A percentile compares a stretch with the other conserved stretches of the same genome.
Conservation (phyloP, 805 yeast species). For the Yamadazyma takamatsuzukensis region DNA sequence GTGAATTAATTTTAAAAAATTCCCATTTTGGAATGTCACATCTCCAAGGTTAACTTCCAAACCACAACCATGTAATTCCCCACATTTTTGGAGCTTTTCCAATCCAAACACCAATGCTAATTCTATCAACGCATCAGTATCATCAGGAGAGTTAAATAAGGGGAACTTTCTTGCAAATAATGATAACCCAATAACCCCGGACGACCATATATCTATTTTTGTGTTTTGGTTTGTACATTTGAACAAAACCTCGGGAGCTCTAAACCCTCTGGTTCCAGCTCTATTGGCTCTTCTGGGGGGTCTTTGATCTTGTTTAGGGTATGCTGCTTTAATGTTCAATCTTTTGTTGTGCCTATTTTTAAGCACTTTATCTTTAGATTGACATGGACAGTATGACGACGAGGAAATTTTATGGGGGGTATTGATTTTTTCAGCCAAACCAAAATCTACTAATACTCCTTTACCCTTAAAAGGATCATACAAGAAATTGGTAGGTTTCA, state of each 20-base stretch:
- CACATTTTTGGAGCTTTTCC: slow-evolving; percentile 67
- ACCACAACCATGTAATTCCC: slow-evolving; percentile 83
- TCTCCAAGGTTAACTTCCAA: slow-evolving; percentile 49
- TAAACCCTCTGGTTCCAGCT: slow-evolving; percentile 93
- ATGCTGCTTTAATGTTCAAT: slow-evolving; percentile 46
- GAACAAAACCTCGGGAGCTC: slow-evolving; percentile 90
- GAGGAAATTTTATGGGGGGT: slow-evolving; percentile 17
- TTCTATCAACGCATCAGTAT: slow-evolving; percentile 86
- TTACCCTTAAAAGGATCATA: slow-evolving; percentile 61
- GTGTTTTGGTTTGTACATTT: slow-evolving; percentile 82
- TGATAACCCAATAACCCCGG: slow-evolving; percentile 82
- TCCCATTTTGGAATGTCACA: slow-evolving; percentile 21
- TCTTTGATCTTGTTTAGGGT: slow-evolving; percentile 82
- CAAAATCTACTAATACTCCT: slow-evolving; percentile 90
- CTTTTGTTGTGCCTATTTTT: slow-evolving; percentile 17
- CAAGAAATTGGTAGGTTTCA: slow-evolving; percentile 60
- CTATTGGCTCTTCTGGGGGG: slow-evolving; percentile 92
- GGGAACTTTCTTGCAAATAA: slow-evolving; percentile 81
- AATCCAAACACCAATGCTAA: slow-evolving; percentile 77
- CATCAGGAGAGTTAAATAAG: slow-evolving; percentile 90
- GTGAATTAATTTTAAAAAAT: slow-evolving; percentile 27
- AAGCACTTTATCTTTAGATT: slow-evolving; percentile 15
- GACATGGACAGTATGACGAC: slow-evolving; percentile 55
- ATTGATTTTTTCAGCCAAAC: slow-evolving; percentile 66
- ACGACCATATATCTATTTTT: slow-evolving; percentile 88